Base-by-base conservation (phyloP, 2,329 filamentous ascomycete genomes). In the Lasiodiplodia theobromae region DNA sequence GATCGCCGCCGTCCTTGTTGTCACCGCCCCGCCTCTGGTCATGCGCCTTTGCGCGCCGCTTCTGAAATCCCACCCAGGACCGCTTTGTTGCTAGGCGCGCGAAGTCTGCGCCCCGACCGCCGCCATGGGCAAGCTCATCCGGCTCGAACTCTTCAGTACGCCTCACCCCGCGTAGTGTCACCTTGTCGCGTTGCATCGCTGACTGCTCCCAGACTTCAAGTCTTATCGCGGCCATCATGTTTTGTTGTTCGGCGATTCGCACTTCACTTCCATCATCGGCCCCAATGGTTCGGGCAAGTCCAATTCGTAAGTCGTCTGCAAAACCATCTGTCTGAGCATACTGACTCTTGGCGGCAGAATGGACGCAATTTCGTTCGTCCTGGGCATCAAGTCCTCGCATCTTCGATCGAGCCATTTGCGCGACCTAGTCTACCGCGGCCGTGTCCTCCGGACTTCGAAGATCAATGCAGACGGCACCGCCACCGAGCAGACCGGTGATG, bases 211-310 rank as follows among this genome's bases (percentile, higher is more conserved):
- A 96, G 92, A 99, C 85, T 99, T 99, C 89, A 99, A 99, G 84
- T 98, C 96, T 75, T 99, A 99, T 85, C 97, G 97, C 81, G 96
- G 94, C 69, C 94, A 97, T 76, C 96, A 99, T 83, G 91, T 89
- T 70, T 89, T 99, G 54, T 88, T 97, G 66, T 97, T 99, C 76
- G 95, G 95, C 77, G 95, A 99, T 83, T 96, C 94, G 2, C 98
- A 97, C 82, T 99, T 99, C 81, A 99, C 96, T 62, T 99, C 96
- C 52, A 97, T 99, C 77, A 98, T 99, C 77, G 96, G 96, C 6
- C 96, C 96, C 79, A 99, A 99, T 94, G 96, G 96, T 85, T 98
- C 96, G 44, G 96, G 96, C 72, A 99, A 99, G 82, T 99, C 96
- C 23, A 99, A 99, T 80, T 97, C 94, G 92, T 95, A 82, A 78